phyloP scores from a whole-genome alignment of 2,329 filamentous ascomycete species.

The Akanthomyces uredinophilus region DNA sequence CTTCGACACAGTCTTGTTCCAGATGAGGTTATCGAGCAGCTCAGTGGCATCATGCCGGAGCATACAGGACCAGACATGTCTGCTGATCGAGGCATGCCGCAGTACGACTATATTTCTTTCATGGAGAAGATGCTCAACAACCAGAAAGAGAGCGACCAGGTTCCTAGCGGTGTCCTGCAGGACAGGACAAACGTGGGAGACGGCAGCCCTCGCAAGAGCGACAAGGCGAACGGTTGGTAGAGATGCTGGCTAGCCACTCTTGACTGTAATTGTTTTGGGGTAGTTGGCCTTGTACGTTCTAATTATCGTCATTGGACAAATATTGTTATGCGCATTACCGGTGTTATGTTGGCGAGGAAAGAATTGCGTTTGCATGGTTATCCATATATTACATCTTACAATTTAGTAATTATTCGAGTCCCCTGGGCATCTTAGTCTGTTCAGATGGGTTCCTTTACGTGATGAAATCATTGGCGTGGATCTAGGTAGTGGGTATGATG shows the following conservation, averaged over 20 bases:
- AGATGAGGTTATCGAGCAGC: constrained; percentile 92
- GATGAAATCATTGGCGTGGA: constrained; percentile 7
- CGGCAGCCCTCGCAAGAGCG: constrained; percentile 28
- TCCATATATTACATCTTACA: constrained; percentile 3
- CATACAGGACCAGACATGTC: constrained; percentile 82
- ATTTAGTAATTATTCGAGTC: not conserved
- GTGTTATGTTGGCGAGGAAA: constrained; percentile 10
- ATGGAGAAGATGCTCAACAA: constrained; percentile 78
- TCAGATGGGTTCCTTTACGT: not conserved
- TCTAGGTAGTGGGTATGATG: constrained; percentile 6
- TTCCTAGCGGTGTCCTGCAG: constrained; percentile 27
- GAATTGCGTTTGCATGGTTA: constrained; percentile 1
- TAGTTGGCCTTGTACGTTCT: not conserved
- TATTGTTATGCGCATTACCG: constrained; percentile 10
- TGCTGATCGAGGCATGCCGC: constrained; percentile 75
- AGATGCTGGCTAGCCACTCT: not conserved
- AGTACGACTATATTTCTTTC: constrained; percentile 95
- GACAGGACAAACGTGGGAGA: constrained; percentile 31
- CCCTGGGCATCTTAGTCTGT: not conserved
- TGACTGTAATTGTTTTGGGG: not conserved
- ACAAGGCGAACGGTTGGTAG: constrained; percentile 31
- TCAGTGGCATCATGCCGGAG: constrained; percentile 78
- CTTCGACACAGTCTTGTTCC: constrained; percentile 91
- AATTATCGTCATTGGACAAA: constrained; percentile 2
- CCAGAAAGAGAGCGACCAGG: constrained; percentile 25